Evolutionary conservation across 768 basidiomycete species (phyloP).

Genomic region (Sarcodon sp.): DNA sequence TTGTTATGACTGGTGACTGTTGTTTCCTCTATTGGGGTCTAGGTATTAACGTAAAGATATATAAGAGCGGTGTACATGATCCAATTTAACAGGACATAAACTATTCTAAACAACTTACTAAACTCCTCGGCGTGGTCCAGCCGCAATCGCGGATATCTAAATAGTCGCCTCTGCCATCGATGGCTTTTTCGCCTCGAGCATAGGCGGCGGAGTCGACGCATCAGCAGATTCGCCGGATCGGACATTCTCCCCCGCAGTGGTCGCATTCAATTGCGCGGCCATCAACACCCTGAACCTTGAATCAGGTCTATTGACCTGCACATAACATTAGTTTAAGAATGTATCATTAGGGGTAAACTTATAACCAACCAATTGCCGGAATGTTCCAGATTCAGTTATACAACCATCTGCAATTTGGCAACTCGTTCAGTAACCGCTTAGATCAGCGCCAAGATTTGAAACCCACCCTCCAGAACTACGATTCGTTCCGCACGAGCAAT

Average conservation of each 20-base stretch:
- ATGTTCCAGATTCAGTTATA: conserved; percentile 76
- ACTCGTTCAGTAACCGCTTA: not conserved
- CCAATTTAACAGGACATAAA: not conserved
- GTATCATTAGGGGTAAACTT: not conserved
- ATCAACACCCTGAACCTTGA: conserved; percentile 81
- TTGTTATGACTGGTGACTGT: too few species aligned
- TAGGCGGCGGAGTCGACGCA: not conserved
- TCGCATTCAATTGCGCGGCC: conserved; percentile 73
- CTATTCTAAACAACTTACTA: not conserved
- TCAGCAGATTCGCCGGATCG: not conserved
- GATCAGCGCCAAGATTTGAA: not conserved
- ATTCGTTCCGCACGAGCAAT: conserved; percentile 86
- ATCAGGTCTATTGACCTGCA: conserved; percentile 47
- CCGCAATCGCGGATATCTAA: not conserved
- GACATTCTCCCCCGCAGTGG: not conserved
- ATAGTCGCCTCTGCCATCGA: not conserved
- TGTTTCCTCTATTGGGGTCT: too few species aligned
- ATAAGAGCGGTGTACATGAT: not conserved
- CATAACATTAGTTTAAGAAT: conserved; percentile 1
- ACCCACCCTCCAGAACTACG: conserved; percentile 75
- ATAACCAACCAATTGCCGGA: conserved; percentile 52
- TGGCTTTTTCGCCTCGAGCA: not conserved
- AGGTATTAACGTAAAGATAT: too few species aligned
- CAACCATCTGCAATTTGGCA: conserved; percentile 38
- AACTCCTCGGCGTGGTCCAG: not conserved